A percentile compares a stretch with the other conserved stretches of the same genome.
Conservation (phyloP, 768 basidiomycete genomes). For the Nidularia sp. region DNA sequence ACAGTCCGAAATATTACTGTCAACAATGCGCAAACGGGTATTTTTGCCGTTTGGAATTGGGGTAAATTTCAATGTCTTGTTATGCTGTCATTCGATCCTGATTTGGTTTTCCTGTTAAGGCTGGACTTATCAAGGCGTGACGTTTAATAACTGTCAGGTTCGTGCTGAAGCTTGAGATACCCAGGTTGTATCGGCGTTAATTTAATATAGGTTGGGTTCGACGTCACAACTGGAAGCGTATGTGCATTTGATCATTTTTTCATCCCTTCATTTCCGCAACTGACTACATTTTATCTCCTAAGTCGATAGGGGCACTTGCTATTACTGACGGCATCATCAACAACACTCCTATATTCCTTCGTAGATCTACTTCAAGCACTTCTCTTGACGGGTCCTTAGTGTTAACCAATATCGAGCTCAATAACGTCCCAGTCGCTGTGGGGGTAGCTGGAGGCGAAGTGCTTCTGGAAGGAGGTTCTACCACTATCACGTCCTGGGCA, state of each 20-base stretch:
- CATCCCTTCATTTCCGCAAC: too few species aligned
- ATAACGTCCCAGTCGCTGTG: slow-evolving; percentile 59
- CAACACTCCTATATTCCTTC: slow-evolving; percentile 61
- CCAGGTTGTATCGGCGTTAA: slow-evolving; percentile 5
- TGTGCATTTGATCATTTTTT: too few species aligned
- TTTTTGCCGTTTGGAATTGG: slow-evolving; percentile 44
- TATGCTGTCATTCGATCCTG: too few species aligned
- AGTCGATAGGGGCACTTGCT: slow-evolving; percentile 53
- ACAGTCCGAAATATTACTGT: slow-evolving; percentile 53
- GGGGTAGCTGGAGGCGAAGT: slow-evolving; percentile 46
- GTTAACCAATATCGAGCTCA: slow-evolving; percentile 59
- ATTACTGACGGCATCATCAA: slow-evolving; percentile 60
- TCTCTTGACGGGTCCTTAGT: slow-evolving; percentile 58
- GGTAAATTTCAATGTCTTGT: slow-evolving; percentile 13
- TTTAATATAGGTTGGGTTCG: slow-evolving; percentile 46
- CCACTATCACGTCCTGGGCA: slow-evolving; percentile 63
- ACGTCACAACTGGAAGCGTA: slow-evolving; percentile 46
- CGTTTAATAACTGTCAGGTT: slow-evolving; percentile 33
- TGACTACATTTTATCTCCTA: slow-evolving; percentile 18
- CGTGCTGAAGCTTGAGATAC: not conserved
- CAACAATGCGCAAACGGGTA: slow-evolving; percentile 45
- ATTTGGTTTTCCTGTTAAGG: slow-evolving; percentile 6
- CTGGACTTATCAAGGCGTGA: slow-evolving; percentile 43
- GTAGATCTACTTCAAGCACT: slow-evolving; percentile 41
- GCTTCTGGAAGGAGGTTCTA: slow-evolving; percentile 59